These are phyloP conservation scores for Vigna reflexopilosa DNA, from an alignment of 306 rosid genomes.

Conservation along the genomic window DNA sequence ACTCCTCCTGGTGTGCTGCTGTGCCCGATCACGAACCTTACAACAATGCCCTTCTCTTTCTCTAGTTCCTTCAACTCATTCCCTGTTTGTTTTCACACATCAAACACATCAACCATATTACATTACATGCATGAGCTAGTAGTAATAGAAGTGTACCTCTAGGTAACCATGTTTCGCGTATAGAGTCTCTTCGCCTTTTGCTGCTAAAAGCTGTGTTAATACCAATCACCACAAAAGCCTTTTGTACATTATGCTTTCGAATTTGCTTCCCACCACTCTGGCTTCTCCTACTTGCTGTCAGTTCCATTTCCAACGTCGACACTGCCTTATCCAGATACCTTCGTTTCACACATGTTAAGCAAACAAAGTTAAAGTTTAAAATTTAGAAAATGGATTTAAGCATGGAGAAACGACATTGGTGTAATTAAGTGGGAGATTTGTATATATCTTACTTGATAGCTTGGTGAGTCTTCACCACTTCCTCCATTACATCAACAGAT, in stretches of 20 bases:
- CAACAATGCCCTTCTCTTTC: constrained; percentile 82
- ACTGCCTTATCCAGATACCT: constrained; percentile 83
- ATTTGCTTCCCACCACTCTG: constrained; percentile 40
- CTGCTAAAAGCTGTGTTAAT: constrained; percentile 95
- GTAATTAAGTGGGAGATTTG: too few relatives aligned
- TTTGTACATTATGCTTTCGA: constrained; percentile 43
- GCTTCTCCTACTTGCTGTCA: constrained; percentile 61
- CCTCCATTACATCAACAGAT: constrained; percentile 64
- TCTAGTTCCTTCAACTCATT: constrained; percentile 61
- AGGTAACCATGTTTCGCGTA: constrained; percentile 89
- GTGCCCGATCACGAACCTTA: constrained; percentile 89
- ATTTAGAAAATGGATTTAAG: too few relatives aligned
- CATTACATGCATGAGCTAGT: neutral
- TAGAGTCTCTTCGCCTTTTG: constrained; percentile 71
- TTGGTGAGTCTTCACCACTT: constrained; percentile 82
- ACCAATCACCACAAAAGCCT: constrained; percentile 87
- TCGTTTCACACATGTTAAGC: neutral
- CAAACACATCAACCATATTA: neutral
- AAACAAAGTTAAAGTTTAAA: too few relatives aligned
- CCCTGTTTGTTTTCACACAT: constrained; percentile 48
- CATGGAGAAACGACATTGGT: too few relatives aligned
- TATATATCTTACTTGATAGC: constrained; percentile 65
- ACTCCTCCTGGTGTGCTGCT: constrained; percentile 67
- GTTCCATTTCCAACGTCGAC: constrained; percentile 74
- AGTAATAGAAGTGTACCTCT: constrained; percentile 48